Percentiles rank a stretch among this genome's conserved stretches.
These are phyloP conservation scores for Tetrapisispora namnaoensis DNA, from an alignment of 805 yeast species.

Conservation along the genomic window DNA sequence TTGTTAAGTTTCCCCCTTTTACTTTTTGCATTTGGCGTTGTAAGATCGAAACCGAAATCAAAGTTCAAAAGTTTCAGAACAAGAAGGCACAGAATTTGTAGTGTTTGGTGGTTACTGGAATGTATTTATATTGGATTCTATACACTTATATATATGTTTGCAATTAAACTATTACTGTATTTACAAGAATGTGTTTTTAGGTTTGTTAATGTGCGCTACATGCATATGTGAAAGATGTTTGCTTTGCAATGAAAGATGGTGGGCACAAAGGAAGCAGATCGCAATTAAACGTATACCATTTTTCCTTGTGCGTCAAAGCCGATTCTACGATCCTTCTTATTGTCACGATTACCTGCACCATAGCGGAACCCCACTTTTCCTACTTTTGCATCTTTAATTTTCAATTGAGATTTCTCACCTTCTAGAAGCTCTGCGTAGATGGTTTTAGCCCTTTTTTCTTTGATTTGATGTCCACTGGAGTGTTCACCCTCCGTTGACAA, in stretches of 20 bases:
- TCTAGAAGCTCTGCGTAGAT: constrained; percentile 49
- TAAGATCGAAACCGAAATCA: background rate
- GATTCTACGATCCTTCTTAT: constrained; percentile 69
- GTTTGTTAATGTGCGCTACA: too few relatives aligned
- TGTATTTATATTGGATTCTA: too few relatives aligned
- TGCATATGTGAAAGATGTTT: too few relatives aligned
- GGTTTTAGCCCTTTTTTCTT: constrained; percentile 23
- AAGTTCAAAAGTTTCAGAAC: too few relatives aligned
- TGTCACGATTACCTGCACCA: constrained; percentile 84
- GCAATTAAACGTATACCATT: constrained; percentile 28
- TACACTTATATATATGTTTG: too few relatives aligned
- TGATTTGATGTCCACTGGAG: constrained; percentile 25
- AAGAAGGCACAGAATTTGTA: too few relatives aligned
- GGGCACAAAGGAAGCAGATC: background rate
- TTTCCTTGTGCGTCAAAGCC: constrained; percentile 63
- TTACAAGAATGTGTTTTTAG: too few relatives aligned
- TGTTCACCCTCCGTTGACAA: constrained; percentile 51
- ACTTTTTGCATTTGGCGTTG: background rate
- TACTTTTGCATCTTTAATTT: constrained; percentile 66
- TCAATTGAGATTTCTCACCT: constrained; percentile 65
- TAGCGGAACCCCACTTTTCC: constrained; percentile 87
- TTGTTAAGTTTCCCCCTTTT: background rate
- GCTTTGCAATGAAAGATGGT: background rate
- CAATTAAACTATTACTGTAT: too few relatives aligned
- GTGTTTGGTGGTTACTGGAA: too few relatives aligned